Base-by-base conservation (phyloP, 202 grass and related monocot species). In the Schoenoplectus triqueter region DNA sequence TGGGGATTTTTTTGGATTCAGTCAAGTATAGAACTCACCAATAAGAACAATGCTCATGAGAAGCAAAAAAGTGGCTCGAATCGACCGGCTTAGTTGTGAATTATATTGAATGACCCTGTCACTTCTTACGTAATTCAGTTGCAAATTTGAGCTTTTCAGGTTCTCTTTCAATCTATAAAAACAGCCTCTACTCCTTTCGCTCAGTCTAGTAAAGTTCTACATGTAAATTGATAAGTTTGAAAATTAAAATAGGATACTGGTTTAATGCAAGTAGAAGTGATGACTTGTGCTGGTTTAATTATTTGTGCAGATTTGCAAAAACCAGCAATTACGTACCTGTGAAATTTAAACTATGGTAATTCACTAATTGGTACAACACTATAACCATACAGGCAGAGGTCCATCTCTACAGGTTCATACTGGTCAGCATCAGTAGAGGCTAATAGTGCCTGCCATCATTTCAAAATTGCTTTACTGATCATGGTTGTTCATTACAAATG, bases 1-100 rank as follows among this genome's bases (percentile, higher is more conserved):
- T 31, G 31, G 31, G 31, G 31, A 31, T 31, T 31, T 31, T 31
- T 31, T 31, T 31, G 31, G 31, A 31, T 31, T 31, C 31, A 31
- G 31, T 31, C 31, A 31, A 31, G 31, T 31, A 31, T 31, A 31
- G 31, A 31, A 31, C 31, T 31, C 31, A 31, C 31, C 31, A 31
- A 31, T 31, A 31, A 31, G 31, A 31, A 31, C 31, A 31, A 31
- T 31, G 31, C 31, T 31, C 89, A 95, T 89, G 82, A 93, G 52
- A 79, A 97, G 88, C 74, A 95, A 83, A 47, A 97, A 89, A 51
- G 92, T 92, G 56, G 92, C 86, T 59, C 81, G 85, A 89, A 95
- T 80, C 63, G 91, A 92, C 42, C 80, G 84, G 9, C 88, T 89
- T 62, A 92, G 82, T 56, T 89, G 90, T 87, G 84, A 84, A 39